Percentiles rank a stretch among this genome's conserved stretches.
phyloP scores from a whole-genome alignment of 2,329 filamentous ascomycete species.

The Microsporum audouinii region DNA sequence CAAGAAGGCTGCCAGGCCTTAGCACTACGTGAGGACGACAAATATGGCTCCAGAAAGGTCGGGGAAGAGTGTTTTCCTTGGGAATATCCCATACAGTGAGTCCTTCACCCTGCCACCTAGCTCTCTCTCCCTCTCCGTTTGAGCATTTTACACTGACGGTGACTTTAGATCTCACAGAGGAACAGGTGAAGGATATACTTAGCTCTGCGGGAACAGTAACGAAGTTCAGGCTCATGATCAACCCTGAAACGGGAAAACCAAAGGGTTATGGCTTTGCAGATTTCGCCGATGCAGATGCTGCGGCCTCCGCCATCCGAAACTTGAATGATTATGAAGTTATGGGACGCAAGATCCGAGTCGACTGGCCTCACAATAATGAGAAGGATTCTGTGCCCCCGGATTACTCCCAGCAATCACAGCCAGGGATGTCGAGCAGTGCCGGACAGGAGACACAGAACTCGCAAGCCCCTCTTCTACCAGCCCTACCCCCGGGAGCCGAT shows the following conservation, averaged over 20 bases:
- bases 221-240: slow-evolving; percentile 87
- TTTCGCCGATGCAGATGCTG: slow-evolving; percentile 83
- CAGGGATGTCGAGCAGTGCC: slow-evolving; percentile 21
- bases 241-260: slow-evolving; percentile 84
- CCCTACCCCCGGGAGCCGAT: slow-evolving; percentile 73
- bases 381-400: slow-evolving; percentile 51
- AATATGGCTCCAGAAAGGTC: slow-evolving; percentile 35
- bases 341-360: slow-evolving; percentile 84
- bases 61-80: slow-evolving; percentile 38
- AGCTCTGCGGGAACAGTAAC: slow-evolving; percentile 79
- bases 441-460: slow-evolving; percentile 31
- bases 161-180: slow-evolving; percentile 74
- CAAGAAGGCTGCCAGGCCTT: background rate
- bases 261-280: slow-evolving; percentile 97
- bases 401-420: slow-evolving; percentile 32
- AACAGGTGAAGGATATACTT: slow-evolving; percentile 91
- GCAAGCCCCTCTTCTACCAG: slow-evolving; percentile 52
- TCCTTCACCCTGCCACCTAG: slow-evolving; percentile 44
- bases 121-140: slow-evolving; percentile 54
- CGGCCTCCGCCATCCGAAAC: slow-evolving; percentile 87
- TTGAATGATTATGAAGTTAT: slow-evolving; percentile 92
- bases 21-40: slow-evolving; percentile 2
- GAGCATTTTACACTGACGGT: slow-evolving; percentile 22
- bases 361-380: slow-evolving; percentile 88
- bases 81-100: slow-evolving; percentile 57